Conservation (phyloP, 2,329 filamentous ascomycete species). For the Pestalotiopsis sp. region DNA sequence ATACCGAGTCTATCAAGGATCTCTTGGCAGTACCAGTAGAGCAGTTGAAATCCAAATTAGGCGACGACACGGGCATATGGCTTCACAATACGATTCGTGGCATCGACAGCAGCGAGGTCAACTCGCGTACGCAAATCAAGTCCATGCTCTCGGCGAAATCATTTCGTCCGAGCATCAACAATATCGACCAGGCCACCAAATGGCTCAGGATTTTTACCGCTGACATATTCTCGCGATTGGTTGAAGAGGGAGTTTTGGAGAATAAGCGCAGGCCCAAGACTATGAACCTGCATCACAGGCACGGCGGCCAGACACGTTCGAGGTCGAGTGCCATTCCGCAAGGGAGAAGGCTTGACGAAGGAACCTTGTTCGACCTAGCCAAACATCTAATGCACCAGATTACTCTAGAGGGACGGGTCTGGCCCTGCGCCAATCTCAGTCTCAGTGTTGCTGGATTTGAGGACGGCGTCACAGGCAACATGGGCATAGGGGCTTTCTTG, state of each 20-base stretch:
- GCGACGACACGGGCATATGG: constrained; percentile 84
- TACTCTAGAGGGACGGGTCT: constrained; percentile 73
- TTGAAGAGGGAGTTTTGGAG: constrained; percentile 88
- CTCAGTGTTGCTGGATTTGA: constrained; percentile 91
- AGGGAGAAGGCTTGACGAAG: constrained; percentile 72
- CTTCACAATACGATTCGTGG: constrained; percentile 83
- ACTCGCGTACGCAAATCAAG: constrained; percentile 88
- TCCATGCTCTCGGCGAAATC: constrained; percentile 97
- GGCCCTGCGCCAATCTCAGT: constrained; percentile 90
- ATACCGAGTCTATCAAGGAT: constrained; percentile 76
- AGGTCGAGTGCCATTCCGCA: constrained; percentile 75
- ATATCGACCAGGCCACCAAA: constrained; percentile 71
- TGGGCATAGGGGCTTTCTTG: constrained; percentile 84
- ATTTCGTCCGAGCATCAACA: constrained; percentile 82
- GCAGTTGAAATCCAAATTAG: constrained; percentile 74
- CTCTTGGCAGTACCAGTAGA: constrained; percentile 72
- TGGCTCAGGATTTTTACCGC: constrained; percentile 92
- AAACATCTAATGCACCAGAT: constrained; percentile 77
- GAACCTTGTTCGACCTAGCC: constrained; percentile 71
- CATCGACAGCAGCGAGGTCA: constrained; percentile 85
- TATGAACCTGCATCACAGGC: constrained; percentile 80
- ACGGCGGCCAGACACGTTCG: constrained; percentile 72
- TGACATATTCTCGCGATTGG: constrained; percentile 85
- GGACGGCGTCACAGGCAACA: constrained; percentile 79
- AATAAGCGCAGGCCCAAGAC: constrained; percentile 84